Evolutionary conservation across 2,329 filamentous ascomycete species (phyloP).

Genomic region (Botrytis paeoniae): DNA sequence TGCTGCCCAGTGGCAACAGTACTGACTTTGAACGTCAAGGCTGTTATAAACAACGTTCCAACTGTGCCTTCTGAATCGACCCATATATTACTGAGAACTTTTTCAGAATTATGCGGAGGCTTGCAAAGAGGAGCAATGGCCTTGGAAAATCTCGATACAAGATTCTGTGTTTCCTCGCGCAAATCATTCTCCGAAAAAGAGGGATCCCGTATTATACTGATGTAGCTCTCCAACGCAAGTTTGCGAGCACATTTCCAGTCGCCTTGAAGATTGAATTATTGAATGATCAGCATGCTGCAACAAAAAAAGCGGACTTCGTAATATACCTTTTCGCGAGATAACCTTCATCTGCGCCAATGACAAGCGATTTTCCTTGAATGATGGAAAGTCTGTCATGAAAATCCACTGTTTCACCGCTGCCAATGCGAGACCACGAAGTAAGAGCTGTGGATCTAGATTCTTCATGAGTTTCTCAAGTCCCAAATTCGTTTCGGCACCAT

Average conservation of each 20-base stretch:
- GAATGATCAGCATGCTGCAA: background rate
- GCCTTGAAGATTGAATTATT: background rate
- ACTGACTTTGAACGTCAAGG: slow-evolving; percentile 3
- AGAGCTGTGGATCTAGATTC: background rate
- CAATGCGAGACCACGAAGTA: background rate
- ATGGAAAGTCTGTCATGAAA: background rate
- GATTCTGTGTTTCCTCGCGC: background rate
- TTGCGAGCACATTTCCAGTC: slow-evolving; percentile 2
- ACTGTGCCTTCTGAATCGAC: background rate
- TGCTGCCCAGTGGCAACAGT: background rate
- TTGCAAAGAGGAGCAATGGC: background rate
- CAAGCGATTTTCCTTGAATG: background rate
- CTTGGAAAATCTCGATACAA: background rate
- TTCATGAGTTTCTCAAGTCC: background rate
- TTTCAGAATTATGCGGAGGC: background rate
- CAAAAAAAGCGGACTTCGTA: background rate
- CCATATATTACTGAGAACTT: background rate
- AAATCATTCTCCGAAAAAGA: background rate
- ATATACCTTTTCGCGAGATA: background rate
- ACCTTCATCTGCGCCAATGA: background rate
- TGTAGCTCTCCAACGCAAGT: slow-evolving; percentile 1
- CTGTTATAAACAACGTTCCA: background rate
- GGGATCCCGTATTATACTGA: background rate
- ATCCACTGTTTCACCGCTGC: background rate
- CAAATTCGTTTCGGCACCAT: background rate